Evolutionary conservation across 2,329 filamentous ascomycete species (phyloP), one percentile per base, ranked within the genome.

Genomic region (Chalaropsis ovoidea): DNA sequence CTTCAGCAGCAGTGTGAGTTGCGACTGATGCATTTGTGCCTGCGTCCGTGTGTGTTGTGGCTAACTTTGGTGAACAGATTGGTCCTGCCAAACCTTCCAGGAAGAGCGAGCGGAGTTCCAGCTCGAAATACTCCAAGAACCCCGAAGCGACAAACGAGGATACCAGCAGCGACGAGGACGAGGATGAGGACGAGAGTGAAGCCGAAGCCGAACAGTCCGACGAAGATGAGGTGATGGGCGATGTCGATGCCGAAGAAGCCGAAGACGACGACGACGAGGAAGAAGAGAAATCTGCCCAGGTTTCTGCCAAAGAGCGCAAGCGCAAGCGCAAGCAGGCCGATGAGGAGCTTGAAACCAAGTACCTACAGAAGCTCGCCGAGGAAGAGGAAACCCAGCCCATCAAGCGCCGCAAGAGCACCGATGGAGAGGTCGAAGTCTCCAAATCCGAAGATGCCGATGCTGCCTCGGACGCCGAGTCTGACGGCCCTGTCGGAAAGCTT

Each of bases 1-100:
- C 47, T 91, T 91, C 76, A 81, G 86, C 66, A 78, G 81, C 66
- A 90, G 88, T 78, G 87, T 90, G 81, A 77, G 86, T 81, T 67
- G 41, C 31, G 61, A 13, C 15, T 27, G 7, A n/a, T 31, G 11
- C 17, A 35, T 56, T n/a, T 41, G 42, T 58, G 31, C 19, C 39
- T 41, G 13, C 65, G 17, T 35, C 39, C 17, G 3, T 39, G 15
- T 58, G 27, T 8, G 17, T 19, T 31, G 13, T 65, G 67, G 13
- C 60, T 69, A n/a, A 70, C 17, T 13, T 45, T 24, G 11, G 10
- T 43, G 11, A 68, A 15, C 66, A 85, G 81, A 73, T 79, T 65
- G 82, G 82, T 4, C 81, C 82, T 4, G 79, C 81, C 1, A 76
- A 78, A 67, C 73, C 75, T 10, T 77, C 78, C 27, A 69, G 77